These are phyloP conservation scores for Mucor piriformis DNA, from an alignment of 371 early-diverging fungal genomes.

Conservation along the genomic window DNA sequence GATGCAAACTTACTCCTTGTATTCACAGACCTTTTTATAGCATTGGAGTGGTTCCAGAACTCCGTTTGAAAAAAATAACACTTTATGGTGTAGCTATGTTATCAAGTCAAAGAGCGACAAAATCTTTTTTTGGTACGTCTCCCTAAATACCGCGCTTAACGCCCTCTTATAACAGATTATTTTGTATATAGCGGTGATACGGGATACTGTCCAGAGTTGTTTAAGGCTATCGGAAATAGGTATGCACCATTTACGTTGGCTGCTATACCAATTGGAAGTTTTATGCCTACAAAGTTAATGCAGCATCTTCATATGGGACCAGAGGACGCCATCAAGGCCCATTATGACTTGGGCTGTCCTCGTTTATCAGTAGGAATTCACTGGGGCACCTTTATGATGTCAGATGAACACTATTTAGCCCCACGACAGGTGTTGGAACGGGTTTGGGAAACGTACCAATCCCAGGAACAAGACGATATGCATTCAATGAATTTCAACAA, in stretches of 20 bases:
- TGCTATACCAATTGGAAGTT: conserved; percentile 65
- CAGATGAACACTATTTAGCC: conserved; percentile 69
- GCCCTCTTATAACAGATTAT: too few relatives aligned
- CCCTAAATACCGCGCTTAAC: too few relatives aligned
- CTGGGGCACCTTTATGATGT: conserved; percentile 68
- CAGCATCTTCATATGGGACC: conserved; percentile 65
- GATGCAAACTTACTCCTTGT: not conserved
- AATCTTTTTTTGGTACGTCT: conserved; percentile 59
- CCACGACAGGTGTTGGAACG: conserved; percentile 54
- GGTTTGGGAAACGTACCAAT: conserved; percentile 26
- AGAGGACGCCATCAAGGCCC: conserved; percentile 56
- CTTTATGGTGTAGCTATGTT: conserved; percentile 64
- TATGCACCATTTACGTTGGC: conserved; percentile 61
- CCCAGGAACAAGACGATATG: not conserved
- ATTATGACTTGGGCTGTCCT: conserved; percentile 46
- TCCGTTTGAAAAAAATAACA: conserved; percentile 61
- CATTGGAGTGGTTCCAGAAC: conserved; percentile 66
- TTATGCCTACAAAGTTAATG: conserved; percentile 56
- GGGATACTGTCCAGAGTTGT: conserved; percentile 59
- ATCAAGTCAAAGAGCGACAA: conserved; percentile 43
- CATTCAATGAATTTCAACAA: not conserved
- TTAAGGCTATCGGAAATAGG: conserved; percentile 56
- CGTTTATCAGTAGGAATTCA: conserved; percentile 60
- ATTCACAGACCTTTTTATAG: conserved; percentile 17
- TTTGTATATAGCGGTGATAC: conserved; percentile 55